These are phyloP conservation scores for Carex myosuroides DNA, from an alignment of 176 grass and related monocot species.

Conservation along the genomic window DNA sequence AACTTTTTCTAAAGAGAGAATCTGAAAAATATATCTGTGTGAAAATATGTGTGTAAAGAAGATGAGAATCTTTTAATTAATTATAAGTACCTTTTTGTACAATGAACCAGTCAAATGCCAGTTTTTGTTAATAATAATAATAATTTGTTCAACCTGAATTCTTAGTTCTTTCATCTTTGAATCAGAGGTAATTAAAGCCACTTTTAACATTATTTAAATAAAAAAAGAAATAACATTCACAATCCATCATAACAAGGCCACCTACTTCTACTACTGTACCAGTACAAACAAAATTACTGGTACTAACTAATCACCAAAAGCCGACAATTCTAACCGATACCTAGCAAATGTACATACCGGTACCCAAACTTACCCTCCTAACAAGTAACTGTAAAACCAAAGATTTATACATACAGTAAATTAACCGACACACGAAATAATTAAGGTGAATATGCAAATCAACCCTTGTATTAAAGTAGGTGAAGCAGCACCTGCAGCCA, in stretches of 20 bases:
- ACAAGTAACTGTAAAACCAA: not conserved
- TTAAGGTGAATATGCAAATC: not conserved
- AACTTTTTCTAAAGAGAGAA: no score
- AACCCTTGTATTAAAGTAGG: not conserved
- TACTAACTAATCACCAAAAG: not conserved
- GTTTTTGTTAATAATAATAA: no score
- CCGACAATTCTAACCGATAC: not conserved
- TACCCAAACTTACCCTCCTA: not conserved
- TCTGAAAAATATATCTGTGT: no score
- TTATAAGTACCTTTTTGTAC: no score
- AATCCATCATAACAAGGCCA: not conserved
- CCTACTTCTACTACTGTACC: not conserved
- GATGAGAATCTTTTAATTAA: no score
- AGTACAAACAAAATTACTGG: not conserved
- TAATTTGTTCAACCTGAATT: no score
- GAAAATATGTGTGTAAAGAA: no score
- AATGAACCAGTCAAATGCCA: no score
- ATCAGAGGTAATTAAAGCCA: no score
- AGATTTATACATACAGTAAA: not conserved
- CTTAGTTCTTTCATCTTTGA: no score
- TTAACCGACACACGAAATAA: not conserved
- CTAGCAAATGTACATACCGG: not conserved
- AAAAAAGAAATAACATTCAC: no score
- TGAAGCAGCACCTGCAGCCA: not conserved
- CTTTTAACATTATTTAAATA: no score